Conservation (phyloP, 2,329 filamentous ascomycete genomes). For the Ceratocystis cubensis region DNA sequence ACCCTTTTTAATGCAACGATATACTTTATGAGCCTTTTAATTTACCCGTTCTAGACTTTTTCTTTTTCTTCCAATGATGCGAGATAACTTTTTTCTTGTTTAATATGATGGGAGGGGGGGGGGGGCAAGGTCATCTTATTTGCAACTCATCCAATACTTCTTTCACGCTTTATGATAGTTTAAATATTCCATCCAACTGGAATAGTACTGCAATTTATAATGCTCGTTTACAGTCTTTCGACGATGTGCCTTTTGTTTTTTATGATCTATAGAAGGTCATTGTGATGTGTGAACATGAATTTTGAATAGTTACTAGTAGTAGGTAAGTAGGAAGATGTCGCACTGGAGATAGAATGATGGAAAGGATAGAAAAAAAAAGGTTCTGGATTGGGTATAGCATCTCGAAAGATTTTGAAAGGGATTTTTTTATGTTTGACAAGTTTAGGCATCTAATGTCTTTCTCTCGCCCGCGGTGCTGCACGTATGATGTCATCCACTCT, state of each 20-base stretch:
- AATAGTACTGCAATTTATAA: background rate
- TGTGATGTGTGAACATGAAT: conserved; percentile 5
- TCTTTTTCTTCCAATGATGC: too few relatives aligned
- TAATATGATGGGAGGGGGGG: background rate
- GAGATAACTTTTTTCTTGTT: background rate
- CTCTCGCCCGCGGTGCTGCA: conserved; percentile 70
- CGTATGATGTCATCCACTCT: conserved; percentile 97
- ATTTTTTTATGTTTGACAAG: conserved; percentile 32
- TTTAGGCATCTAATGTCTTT: conserved; percentile 47
- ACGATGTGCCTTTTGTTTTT: conserved; percentile 18
- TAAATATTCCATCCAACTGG: background rate
- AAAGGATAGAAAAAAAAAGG: conserved; percentile 10
- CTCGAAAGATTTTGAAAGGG: background rate
- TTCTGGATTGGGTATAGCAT: conserved; percentile 5
- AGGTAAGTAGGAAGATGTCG: background rate
- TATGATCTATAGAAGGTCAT: conserved; percentile 19
- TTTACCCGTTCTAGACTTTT: conserved; percentile 3
- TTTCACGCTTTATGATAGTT: background rate
- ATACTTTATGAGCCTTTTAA: background rate
- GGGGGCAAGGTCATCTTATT: too few relatives aligned
- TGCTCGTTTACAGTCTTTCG: conserved; percentile 13
- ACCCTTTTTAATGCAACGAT: conserved; percentile 1
- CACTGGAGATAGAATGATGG: background rate
- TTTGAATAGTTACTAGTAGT: background rate
- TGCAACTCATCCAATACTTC: background rate